phyloP scores from a whole-genome alignment of 2,329 filamentous ascomycete genomes.

The Chalaropsis ovoidea region DNA sequence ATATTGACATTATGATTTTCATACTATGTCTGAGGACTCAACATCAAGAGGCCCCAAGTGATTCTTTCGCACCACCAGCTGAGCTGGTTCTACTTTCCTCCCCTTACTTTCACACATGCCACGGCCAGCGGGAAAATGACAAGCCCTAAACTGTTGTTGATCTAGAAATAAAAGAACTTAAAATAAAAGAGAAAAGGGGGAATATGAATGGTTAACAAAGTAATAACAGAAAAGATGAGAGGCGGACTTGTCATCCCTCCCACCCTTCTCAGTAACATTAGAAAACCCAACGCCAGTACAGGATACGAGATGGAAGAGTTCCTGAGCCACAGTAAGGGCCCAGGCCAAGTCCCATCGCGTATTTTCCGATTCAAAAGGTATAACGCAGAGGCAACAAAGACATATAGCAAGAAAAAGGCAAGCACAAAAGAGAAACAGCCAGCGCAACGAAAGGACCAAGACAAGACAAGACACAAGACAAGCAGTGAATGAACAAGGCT shows the following conservation, averaged over 20 bases:
- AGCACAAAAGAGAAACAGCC: conserved; percentile 16
- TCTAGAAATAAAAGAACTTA: conserved; percentile 15
- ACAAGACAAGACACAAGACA: conserved; percentile 32
- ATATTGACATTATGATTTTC: background rate
- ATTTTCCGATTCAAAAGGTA: conserved; percentile 25
- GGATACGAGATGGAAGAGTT: conserved; percentile 19
- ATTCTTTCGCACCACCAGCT: background rate
- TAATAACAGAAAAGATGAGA: conserved; percentile 24
- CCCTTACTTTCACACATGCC: no score
- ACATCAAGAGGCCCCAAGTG: background rate
- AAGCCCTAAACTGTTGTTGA: background rate
- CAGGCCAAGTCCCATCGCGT: conserved; percentile 19
- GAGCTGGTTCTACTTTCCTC: no score
- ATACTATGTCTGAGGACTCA: no score
- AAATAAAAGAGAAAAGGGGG: conserved; percentile 21
- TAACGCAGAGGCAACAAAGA: conserved; percentile 24
- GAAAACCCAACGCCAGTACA: conserved; percentile 26
- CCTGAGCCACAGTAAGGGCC: conserved; percentile 21
- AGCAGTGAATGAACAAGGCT: conserved; percentile 38
- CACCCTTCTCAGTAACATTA: conserved; percentile 22
- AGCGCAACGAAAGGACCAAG: conserved; percentile 1
- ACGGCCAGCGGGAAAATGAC: conserved; percentile 31
- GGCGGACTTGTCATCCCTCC: conserved; percentile 19
- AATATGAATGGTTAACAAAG: conserved; percentile 26
- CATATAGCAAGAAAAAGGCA: conserved; percentile 20